Evolutionary conservation across 768 basidiomycete species (phyloP), one percentile per base, ranked within the genome.

Genomic region (Sporobolomyces roseus): DNA sequence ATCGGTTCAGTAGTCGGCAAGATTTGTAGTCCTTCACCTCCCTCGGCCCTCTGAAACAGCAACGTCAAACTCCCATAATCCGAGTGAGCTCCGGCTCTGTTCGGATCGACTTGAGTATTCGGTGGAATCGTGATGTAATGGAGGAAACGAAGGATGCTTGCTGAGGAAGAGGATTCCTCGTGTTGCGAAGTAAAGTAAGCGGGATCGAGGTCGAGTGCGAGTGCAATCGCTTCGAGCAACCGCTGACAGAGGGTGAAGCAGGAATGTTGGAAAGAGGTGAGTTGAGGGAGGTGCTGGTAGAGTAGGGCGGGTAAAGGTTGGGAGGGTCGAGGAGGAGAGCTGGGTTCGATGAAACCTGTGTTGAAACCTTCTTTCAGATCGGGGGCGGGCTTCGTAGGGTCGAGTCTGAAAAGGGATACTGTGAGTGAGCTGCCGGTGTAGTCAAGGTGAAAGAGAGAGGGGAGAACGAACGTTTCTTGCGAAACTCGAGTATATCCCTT

Each of bases 291-390:
- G 16, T 72, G 61, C 16, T 58, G 2, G 0, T 51, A 21, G 0
- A 72, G 51, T 14, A 66, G 54, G 4, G 33, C 29, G 0, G 71
- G 71, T 21, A 72, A 45, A 12, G 66, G 71, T 4, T 72, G 71
- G 0, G 43, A 45, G 0, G 61, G 50, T 3, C 10, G 4, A 6
- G 63, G 43, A 2, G 61, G 66, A 9, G 32, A 1, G 0, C 62
- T 66, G 5, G 6, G 59, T 12, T 2, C 16, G 33, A 72, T 66
- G 36, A 48, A 30, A 10, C 66, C 63, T 1, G 54, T 35, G 50
- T 72, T 72, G 64, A 72, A 72, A 6, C 66, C 71, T 35, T 72
- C 66, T 45, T 72, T 72, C 32, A 68, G 61, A n/a, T 72, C 71
- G 9, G 63, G 63, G 0, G 63, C 71, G 0, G 71, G 71, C 1